A percentile compares a stretch with the other conserved stretches of the same genome.
Evolutionary conservation across 2,329 filamentous ascomycete species (phyloP).

Genomic region (Phialemoniopsis sp.): DNA sequence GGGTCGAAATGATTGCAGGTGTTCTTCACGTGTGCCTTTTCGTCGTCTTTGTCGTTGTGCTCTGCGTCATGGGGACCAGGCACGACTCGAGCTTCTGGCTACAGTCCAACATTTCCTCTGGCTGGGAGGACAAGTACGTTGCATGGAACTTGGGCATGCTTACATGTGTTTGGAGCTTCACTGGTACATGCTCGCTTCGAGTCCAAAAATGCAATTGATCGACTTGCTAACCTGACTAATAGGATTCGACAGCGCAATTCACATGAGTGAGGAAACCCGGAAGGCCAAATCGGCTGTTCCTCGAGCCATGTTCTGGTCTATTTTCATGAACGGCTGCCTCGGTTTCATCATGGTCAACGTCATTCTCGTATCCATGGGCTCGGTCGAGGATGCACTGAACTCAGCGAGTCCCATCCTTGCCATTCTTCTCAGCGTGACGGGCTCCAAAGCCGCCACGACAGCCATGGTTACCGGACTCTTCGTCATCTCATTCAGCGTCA

Average conservation of each 20-base stretch:
- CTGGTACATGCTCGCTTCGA: slow-evolving; percentile 18
- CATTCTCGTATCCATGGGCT: slow-evolving; percentile 37
- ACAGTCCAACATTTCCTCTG: slow-evolving; percentile 17
- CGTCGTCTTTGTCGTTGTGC: slow-evolving; percentile 27
- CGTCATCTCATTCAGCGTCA: no score
- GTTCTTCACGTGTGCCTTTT: slow-evolving; percentile 23
- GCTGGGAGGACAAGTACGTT: slow-evolving; percentile 18
- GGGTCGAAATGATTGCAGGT: slow-evolving; percentile 29
- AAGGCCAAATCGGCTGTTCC: slow-evolving; percentile 40
- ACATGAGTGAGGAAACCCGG: slow-evolving; percentile 40
- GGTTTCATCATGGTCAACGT: slow-evolving; percentile 34
- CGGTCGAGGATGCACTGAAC: slow-evolving; percentile 22
- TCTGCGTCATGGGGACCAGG: slow-evolving; percentile 22
- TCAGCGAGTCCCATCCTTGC: slow-evolving; percentile 35
- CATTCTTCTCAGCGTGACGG: slow-evolving; percentile 37
- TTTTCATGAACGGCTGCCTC: slow-evolving; percentile 33
- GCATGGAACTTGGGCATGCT: slow-evolving; percentile 30
- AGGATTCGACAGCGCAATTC: slow-evolving; percentile 42
- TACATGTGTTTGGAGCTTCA: slow-evolving; percentile 23
- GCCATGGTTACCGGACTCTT: slow-evolving; percentile 31
- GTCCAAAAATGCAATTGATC: background rate
- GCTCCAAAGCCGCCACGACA: slow-evolving; percentile 31
- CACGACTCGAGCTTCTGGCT: slow-evolving; percentile 23
- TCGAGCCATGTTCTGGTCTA: slow-evolving; percentile 35
- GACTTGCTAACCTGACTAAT: background rate